Conservation (phyloP, 495 filamentous ascomycete genomes). For the Penicillium chermesinum region DNA sequence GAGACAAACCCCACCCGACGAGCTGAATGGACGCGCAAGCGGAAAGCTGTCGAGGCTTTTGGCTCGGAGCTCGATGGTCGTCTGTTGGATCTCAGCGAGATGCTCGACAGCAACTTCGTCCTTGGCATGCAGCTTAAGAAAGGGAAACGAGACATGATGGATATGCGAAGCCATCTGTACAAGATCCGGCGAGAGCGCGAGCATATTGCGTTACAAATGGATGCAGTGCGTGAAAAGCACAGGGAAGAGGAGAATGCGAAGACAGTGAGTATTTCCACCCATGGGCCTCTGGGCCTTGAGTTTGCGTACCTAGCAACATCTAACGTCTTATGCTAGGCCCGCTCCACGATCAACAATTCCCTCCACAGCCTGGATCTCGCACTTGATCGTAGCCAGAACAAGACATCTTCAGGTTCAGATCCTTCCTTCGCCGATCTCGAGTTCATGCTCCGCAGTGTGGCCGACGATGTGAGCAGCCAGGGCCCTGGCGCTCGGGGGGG, state of each 20-base stretch:
- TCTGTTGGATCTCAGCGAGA: constrained; percentile 46
- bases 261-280: constrained; percentile 27
- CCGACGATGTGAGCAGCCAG: constrained; percentile 37
- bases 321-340: constrained; percentile 25
- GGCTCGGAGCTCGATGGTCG: constrained; percentile 60
- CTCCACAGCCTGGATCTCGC: constrained; percentile 43
- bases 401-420: constrained; percentile 12
- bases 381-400: constrained; percentile 39
- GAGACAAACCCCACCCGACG: constrained; percentile 33
- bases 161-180: constrained; percentile 60
- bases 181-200: constrained; percentile 60
- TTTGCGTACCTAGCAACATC: neutral
- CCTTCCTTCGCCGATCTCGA: constrained; percentile 35
- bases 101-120: constrained; percentile 61
- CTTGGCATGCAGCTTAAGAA: constrained; percentile 58
- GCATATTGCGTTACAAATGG: constrained; percentile 61
- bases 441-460: constrained; percentile 38
- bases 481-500: constrained; percentile 35
- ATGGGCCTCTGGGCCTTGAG: too few relatives aligned
- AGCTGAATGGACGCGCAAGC: constrained; percentile 56
- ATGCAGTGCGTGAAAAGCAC: constrained; percentile 60
- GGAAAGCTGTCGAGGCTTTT: constrained; percentile 62
- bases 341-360: constrained; percentile 42
- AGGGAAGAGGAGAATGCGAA: constrained; percentile 34
- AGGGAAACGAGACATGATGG: constrained; percentile 59